Evolutionary conservation across 2,329 filamentous ascomycete genomes (phyloP), one percentile per base, ranked within the genome.

Genomic region (Elsinoe australis): DNA sequence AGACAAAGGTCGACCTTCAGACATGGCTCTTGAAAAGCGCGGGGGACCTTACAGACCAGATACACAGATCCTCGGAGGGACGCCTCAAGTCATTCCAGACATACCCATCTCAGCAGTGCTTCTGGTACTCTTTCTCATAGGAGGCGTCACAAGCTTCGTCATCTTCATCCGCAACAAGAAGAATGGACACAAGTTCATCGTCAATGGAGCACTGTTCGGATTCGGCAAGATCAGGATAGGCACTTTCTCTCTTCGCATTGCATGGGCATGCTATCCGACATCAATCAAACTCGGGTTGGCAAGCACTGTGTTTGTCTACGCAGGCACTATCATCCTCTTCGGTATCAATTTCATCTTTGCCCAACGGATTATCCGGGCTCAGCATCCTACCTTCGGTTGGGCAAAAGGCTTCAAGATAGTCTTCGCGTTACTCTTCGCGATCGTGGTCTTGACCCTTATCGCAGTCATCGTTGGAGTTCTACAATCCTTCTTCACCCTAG

Each of bases 281-380:
- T 72, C 75, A 52, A 56, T 74, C 26, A 59, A 56, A 7, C 59
- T 80, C 3, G 73, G 69, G 2, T 75, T 80, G 41, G 75, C 76
- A 0, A 78, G 84, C 3, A 72, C 72, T 54, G 76, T 92, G 59
- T 80, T 92, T 57, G 77, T 86, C 50, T 78, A 80, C 35, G 81
- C 83, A 0, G 87, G 86, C 33, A 79, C 88, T 12, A 62, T 94
- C 26, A 64, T 94, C 5, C 69, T 94, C 19, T 90, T 85, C 64
- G 67, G 90, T 57, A 69, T 87, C 64, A 92, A 94, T 66, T 67
- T 94, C 33, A 68, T 92, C 58, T 85, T 89, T 60, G 67, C 82
- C 0, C 85, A 87, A 64, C 80, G 87, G 36, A 73, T 94, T 19
- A 64, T 92, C 14, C 76, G 87, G 47, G 83, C 83, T 3, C 76